Percentiles rank a stretch among this genome's conserved stretches.
Evolutionary conservation across 345 rosid species (phyloP).

Genomic region (Garcia nutans): DNA sequence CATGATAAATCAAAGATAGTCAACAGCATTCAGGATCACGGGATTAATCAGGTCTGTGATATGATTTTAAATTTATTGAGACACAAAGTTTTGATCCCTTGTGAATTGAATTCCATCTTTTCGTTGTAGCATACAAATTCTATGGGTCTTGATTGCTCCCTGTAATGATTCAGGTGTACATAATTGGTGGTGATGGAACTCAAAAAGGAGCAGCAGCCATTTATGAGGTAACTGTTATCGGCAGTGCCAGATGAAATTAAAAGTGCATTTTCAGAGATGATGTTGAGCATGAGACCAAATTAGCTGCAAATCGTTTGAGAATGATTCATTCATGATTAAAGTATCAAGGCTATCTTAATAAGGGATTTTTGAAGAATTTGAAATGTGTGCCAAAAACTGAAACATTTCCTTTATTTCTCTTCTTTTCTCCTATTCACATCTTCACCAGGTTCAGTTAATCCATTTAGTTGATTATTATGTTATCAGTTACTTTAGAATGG

Average conservation of each 20-base stretch:
- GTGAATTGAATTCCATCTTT: not conserved
- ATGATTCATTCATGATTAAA: not conserved
- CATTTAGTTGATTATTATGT: not conserved
- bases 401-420: not conserved
- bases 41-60: conserved; percentile 60
- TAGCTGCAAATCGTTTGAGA: not conserved
- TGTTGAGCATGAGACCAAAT: not conserved
- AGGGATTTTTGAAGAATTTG: not conserved
- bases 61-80: conserved; percentile 2
- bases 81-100: not conserved
- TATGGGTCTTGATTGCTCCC: conserved; percentile 9
- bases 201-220: conserved; percentile 69
- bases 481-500: not conserved
- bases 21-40: conserved; percentile 83
- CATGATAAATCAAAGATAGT: conserved; percentile 72
- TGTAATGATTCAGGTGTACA: conserved; percentile 53
- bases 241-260: not conserved
- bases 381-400: not conserved
- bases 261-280: not conserved
- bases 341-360: not conserved
- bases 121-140: conserved; percentile 1
- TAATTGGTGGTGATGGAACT: conserved; percentile 88
- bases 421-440: not conserved
- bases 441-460: not conserved
- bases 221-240: conserved; percentile 47